Evolutionary conservation across 148 eudicot species (phyloP), one percentile per base, ranked within the genome.

Genomic region (Limonium bicolor): DNA sequence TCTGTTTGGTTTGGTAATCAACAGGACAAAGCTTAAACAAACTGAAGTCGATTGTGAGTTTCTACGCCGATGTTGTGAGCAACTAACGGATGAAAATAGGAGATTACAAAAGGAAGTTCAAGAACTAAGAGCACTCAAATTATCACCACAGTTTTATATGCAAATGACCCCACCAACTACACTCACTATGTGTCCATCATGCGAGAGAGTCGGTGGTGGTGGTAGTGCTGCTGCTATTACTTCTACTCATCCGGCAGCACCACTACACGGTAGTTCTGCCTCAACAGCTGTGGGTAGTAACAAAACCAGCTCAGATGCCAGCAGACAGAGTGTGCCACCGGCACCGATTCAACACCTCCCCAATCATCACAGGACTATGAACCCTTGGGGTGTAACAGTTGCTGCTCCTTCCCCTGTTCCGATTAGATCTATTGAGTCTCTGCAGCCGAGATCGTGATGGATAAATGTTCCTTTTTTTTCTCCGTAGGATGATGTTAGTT

Each of bases 81-180:
- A 43, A 5, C 3, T 43, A 13, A 43, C 48, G 9, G 48, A 43
- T 5, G 48, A 43, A 1, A 43, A 43, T 13, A 28, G 48, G 30
- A 13, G 48, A 6, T 31, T 43, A 0, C 48, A 43, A 12, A 43
- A 43, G 48, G 48, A 43, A 12, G 48, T 43, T 24, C 48, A 43
- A 20, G 48, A 43, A 20, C 48, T 43, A 18, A 28, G 48, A 7
- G 30, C 30, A n/a, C 48, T 43, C 5, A 43, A 43, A 6, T 19
- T 43, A 18, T 43, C 48, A 19, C 48, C 48, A n/a, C 48, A 43
- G 30, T 43, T 43, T 19, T 43, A 43, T 20, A 43, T 43, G 48
- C 48, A 43, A 20, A 43, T 43, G 48, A 43, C 48, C 19, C 48
- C 48, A 20, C 48, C 48, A 2, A 43, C 48, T 2, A 43, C 48